Conservation (phyloP, 106 monocot genomes). For the Dendrobium catenatum region DNA sequence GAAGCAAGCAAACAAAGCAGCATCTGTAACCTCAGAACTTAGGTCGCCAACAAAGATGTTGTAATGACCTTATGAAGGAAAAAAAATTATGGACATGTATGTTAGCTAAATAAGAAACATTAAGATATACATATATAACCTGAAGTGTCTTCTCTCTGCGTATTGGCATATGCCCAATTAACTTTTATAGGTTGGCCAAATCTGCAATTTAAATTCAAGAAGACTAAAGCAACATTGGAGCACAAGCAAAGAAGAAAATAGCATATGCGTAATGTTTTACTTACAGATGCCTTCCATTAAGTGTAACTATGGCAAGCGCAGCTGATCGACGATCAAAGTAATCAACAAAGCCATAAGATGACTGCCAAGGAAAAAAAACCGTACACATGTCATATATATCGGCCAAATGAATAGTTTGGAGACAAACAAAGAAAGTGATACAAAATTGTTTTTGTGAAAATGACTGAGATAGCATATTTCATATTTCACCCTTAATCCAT, state of each 20-base stretch:
- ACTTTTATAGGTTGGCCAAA: slow-evolving; percentile 89
- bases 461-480: background rate
- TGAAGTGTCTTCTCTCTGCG: slow-evolving; percentile 83
- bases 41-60: slow-evolving; percentile 92
- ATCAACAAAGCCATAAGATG: slow-evolving; percentile 61
- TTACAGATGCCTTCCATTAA: slow-evolving; percentile 82
- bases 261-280: background rate
- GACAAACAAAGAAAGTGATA: background rate
- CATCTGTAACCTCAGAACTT: slow-evolving; percentile 79
- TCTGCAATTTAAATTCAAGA: slow-evolving; percentile 11
- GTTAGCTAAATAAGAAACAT: background rate
- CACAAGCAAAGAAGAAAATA: background rate
- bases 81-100: background rate
- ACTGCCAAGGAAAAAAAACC: slow-evolving; percentile 26
- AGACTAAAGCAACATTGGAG: background rate
- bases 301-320: slow-evolving; percentile 72
- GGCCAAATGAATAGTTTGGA: background rate
- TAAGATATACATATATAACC: slow-evolving; percentile 13
- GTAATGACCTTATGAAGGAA: slow-evolving; percentile 34
- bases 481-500: background rate
- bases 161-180: slow-evolving; percentile 92
- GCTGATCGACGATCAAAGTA: slow-evolving; percentile 44
- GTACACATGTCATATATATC: background rate
- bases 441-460: background rate
- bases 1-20: slow-evolving; percentile 64